A percentile compares a stretch with the other conserved stretches of the same genome.
phyloP scores from a whole-genome alignment of 805 yeast species.

The Barnettozyma californica region DNA sequence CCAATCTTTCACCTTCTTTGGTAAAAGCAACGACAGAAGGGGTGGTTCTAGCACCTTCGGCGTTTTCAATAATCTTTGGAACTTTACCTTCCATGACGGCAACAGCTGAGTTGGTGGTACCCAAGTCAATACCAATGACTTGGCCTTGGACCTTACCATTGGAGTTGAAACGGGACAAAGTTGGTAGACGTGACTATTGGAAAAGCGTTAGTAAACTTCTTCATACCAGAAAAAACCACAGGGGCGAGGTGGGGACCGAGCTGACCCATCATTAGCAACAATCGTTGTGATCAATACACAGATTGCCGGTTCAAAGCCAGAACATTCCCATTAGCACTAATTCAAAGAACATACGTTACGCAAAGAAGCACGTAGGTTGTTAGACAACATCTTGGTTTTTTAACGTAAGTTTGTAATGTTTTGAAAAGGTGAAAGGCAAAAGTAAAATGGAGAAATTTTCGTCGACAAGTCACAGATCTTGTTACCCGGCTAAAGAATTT shows the following conservation, averaged over 20 bases:
- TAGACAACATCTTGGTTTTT: conserved; percentile 22
- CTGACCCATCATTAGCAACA: neutral
- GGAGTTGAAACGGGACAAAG: conserved; percentile 41
- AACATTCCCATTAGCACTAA: neutral
- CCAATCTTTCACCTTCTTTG: conserved; percentile 43
- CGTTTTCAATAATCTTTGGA: conserved; percentile 70
- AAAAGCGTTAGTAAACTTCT: conserved; percentile 13
- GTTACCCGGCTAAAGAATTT: conserved; percentile 2
- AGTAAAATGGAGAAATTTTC: neutral
- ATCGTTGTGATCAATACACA: neutral
- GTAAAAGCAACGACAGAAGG: conserved; percentile 59
- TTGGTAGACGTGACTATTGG: conserved; percentile 23
- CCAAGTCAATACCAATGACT: conserved; percentile 79
- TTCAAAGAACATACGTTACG: conserved; percentile 21
- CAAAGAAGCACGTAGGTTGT: conserved; percentile 23
- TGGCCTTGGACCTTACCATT: conserved; percentile 40
- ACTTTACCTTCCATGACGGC: conserved; percentile 44
- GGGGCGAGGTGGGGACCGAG: neutral
- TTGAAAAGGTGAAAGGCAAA: conserved; percentile 2
- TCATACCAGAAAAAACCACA: no score
- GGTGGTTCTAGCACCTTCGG: conserved; percentile 69
- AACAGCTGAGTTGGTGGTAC: conserved; percentile 88
- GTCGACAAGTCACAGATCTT: conserved; percentile 1
- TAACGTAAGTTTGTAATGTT: neutral
- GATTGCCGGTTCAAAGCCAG: neutral